Evolutionary conservation across 306 rosid species (phyloP).

Genomic region (Senna tora): DNA sequence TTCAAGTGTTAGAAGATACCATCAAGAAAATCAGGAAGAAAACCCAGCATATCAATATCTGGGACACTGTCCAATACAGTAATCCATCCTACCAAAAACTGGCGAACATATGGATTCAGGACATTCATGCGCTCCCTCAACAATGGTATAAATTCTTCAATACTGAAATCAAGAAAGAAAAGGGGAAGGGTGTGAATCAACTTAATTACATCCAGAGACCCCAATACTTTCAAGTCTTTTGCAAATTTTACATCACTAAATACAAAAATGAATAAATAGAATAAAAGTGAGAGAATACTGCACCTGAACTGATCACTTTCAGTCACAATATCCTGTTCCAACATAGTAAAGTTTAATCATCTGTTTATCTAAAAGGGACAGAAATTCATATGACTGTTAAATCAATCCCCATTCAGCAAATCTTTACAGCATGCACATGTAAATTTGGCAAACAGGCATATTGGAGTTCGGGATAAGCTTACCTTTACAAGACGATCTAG

Average conservation of each 20-base stretch:
- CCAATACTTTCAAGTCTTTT: slow-evolving; percentile 26
- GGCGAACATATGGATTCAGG: slow-evolving; percentile 95
- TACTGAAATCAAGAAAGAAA: slow-evolving; percentile 54
- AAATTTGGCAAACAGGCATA: slow-evolving; percentile 14
- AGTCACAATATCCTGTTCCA: slow-evolving; percentile 96
- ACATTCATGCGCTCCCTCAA: slow-evolving; percentile 99
- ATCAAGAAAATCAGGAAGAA: slow-evolving; percentile 93
- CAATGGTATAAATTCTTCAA: slow-evolving; percentile 96
- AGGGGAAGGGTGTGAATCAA: slow-evolving; percentile 34
- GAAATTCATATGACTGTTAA: slow-evolving; percentile 30
- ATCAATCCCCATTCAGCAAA: slow-evolving; percentile 18
- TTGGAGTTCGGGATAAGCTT: slow-evolving; percentile 26
- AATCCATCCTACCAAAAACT: slow-evolving; percentile 99
- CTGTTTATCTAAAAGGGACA: slow-evolving; percentile 8
- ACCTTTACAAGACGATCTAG: slow-evolving; percentile 99
- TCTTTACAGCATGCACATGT: neutral
- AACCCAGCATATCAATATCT: slow-evolving; percentile 97
- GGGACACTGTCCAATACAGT: slow-evolving; percentile 98
- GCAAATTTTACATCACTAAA: slow-evolving; percentile 28
- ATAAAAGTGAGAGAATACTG: slow-evolving; percentile 37
- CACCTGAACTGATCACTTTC: slow-evolving; percentile 99
- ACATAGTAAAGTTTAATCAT: slow-evolving; percentile 40
- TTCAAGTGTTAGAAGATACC: slow-evolving; percentile 48
- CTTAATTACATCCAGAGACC: slow-evolving; percentile 35
- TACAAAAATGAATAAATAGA: slow-evolving; percentile 23